These are phyloP conservation scores for Magnaporthales sp. DNA, from an alignment of 2,329 filamentous ascomycete species.

Conservation along the genomic window DNA sequence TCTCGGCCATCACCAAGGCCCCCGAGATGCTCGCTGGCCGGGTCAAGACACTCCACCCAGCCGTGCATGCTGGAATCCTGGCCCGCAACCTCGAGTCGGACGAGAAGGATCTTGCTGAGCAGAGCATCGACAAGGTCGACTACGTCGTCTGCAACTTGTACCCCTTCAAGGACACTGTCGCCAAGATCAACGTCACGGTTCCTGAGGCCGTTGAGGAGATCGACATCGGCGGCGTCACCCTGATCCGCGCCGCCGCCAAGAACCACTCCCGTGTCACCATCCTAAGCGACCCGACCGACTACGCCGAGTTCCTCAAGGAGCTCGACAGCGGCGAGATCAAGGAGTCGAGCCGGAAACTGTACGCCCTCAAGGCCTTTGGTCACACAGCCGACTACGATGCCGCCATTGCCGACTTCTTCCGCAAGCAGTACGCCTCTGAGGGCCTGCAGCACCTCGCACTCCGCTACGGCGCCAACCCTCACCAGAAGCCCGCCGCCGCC, in stretches of 20 bases:
- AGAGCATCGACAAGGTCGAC: constrained; percentile 92
- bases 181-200: constrained; percentile 94
- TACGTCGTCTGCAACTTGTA: constrained; percentile 98
- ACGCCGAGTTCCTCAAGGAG: constrained; percentile 87
- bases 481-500: constrained; percentile 93
- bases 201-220: constrained; percentile 97
- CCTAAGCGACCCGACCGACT: constrained; percentile 88
- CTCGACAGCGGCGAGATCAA: constrained; percentile 80
- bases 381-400: constrained; percentile 96
- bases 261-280: constrained; percentile 95
- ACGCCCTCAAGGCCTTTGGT: constrained; percentile 96
- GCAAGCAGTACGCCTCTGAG: constrained; percentile 86
- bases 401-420: constrained; percentile 94
- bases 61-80: constrained; percentile 84
- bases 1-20: constrained; percentile 92
- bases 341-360: constrained; percentile 75
- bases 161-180: constrained; percentile 97
- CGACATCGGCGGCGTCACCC: constrained; percentile 94
- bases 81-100: constrained; percentile 91
- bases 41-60: constrained; percentile 83
- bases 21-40: constrained; percentile 90
- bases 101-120: constrained; percentile 91
- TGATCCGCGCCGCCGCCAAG: constrained; percentile 94
- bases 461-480: constrained; percentile 93
- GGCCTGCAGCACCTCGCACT: constrained; percentile 77